Evolutionary conservation across 495 filamentous ascomycete species (phyloP).

Genomic region (Rhypophila decipiens): DNA sequence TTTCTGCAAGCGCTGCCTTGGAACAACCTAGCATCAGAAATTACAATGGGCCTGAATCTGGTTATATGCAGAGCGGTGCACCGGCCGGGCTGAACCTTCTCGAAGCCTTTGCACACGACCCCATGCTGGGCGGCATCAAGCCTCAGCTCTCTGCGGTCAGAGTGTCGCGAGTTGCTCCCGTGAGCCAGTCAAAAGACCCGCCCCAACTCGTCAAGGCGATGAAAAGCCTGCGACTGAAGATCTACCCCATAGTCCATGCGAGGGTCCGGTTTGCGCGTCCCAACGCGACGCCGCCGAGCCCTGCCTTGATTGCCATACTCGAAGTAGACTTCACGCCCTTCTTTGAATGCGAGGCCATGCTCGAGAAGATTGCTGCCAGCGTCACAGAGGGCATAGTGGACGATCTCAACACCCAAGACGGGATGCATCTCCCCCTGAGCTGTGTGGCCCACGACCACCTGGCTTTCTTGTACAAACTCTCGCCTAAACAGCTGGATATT

Average conservation of each 20-base stretch:
- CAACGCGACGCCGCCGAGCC: constrained; percentile 55
- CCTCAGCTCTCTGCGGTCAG: constrained; percentile 75
- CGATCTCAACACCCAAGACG: constrained; percentile 50
- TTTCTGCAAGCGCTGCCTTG: constrained; percentile 65
- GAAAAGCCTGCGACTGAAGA: constrained; percentile 59
- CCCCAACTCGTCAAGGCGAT: constrained; percentile 57
- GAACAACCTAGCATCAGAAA: constrained; percentile 44
- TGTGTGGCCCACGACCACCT: constrained; percentile 78
- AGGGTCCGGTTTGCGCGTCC: constrained; percentile 74
- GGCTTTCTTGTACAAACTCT: constrained; percentile 76
- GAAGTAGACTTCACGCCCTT: constrained; percentile 87
- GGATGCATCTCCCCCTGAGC: constrained; percentile 56
- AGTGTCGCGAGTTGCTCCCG: constrained; percentile 68
- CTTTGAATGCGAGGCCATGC: constrained; percentile 61
- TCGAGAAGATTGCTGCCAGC: constrained; percentile 60
- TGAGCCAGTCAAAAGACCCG: constrained; percentile 44
- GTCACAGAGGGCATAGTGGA: constrained; percentile 64
- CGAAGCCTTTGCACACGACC: constrained; percentile 67
- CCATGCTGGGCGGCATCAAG: constrained; percentile 54
- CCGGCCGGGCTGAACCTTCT: constrained; percentile 77
- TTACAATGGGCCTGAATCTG: constrained; percentile 45
- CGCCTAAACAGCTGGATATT: constrained; percentile 56
- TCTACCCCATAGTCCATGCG: constrained; percentile 77
- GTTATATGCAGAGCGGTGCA: constrained; percentile 70
- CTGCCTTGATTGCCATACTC: constrained; percentile 71